Evolutionary conservation across 192 early-diverging fungal genomes (phyloP).

Genomic region (Entophlyctis luteolus): DNA sequence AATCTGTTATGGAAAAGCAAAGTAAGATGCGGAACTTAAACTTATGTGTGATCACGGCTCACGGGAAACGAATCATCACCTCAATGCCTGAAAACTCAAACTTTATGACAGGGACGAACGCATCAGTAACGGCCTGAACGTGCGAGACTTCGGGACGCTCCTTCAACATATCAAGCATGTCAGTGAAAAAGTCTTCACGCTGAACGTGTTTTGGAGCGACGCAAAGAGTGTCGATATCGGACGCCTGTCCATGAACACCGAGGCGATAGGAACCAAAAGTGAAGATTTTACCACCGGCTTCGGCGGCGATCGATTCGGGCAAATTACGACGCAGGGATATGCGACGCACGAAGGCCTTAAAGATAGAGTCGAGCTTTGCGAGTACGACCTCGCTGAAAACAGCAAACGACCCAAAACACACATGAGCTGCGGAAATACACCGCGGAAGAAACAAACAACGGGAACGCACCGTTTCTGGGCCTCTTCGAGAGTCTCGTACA

Average conservation of each 20-base stretch:
- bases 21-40: neutral
- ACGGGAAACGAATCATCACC: no score
- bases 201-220: slow-evolving; percentile 86
- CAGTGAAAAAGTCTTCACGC: slow-evolving; percentile 87
- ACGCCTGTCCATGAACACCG: slow-evolving; percentile 86
- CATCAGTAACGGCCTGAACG: slow-evolving; percentile 81
- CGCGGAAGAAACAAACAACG: neutral
- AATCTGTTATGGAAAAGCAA: slow-evolving; percentile 52
- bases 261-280: slow-evolving; percentile 95
- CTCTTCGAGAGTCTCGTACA: slow-evolving; percentile 86
- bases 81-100: slow-evolving; percentile 88
- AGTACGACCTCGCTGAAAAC: slow-evolving; percentile 74
- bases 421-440: neutral
- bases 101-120: slow-evolving; percentile 93
- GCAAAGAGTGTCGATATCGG: slow-evolving; percentile 98
- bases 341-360: slow-evolving; percentile 88
- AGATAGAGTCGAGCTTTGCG: slow-evolving; percentile 78
- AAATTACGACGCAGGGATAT: slow-evolving; percentile 69
- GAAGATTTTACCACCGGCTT: slow-evolving; percentile 93
- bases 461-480: slow-evolving; percentile 66
- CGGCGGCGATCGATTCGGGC: slow-evolving; percentile 76
- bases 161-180: slow-evolving; percentile 82
- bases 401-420: neutral
- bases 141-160: slow-evolving; percentile 77
- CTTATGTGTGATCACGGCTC: no score